Evolutionary conservation across 2,329 filamentous ascomycete genomes (phyloP), one percentile per base, ranked within the genome.

Genomic region (Pseudophaeomoniella oleicola): DNA sequence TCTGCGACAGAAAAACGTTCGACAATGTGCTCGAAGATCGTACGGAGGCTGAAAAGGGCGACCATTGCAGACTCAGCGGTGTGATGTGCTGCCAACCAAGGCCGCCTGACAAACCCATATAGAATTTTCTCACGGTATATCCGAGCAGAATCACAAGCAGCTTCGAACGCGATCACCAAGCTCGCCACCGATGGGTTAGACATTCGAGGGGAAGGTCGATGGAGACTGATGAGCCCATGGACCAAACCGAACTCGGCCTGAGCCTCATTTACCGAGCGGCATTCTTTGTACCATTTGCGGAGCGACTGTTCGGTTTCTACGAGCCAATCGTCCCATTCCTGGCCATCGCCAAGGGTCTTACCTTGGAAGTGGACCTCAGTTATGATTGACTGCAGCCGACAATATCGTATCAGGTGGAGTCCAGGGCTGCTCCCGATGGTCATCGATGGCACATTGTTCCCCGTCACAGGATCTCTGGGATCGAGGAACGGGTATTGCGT

Each of bases 41-140:
- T 42, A 12, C 49, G 44, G 19, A 51, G 39, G 31, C 47, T 47
- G 22, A 47, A 50, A 6, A 51, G 35, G 4, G 45, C 42, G 3
- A 50, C 13, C 41, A 44, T 39, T 13, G 42, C 41, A 15, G 32
- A 40, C 29, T 43, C 41, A n/a, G 38, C 35, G 22, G 39, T 44
- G 29, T 43, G 34, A 15, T 44, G 42, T 11, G 42, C 31, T 15
- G 38, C 41, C 10, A 43, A 33, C 42, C 42, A 44, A 12, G 33
- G 36, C 4, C 36, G 30, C 6, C 36, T 32, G 29, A 44, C 31
- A 17, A 39, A 39, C 5, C 42, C 42, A 11, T 17, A 33, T n/a
- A 18, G 15, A 11, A 44, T 43, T 11, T 35, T 36, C 13, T 38
- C 35, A 13, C 35, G 37, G 15, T 36, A 34, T 32, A 18, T 12